Conservation (phyloP, 208 protist species). For the Herpetomonas samuelpessoai region DNA sequence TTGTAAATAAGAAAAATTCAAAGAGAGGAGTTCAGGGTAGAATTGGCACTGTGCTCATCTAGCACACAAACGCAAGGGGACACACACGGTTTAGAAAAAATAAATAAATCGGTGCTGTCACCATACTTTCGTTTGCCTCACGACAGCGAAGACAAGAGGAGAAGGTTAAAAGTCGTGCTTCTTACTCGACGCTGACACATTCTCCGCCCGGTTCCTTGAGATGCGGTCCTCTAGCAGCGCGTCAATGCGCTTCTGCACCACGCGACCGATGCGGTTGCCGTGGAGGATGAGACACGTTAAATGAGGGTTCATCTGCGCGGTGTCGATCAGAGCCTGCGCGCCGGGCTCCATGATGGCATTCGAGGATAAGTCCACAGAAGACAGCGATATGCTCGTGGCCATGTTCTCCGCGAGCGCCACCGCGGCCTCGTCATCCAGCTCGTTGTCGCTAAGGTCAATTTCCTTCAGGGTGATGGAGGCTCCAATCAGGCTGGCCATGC, state of each 20-base stretch:
- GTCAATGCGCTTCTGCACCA: slow-evolving; percentile 83
- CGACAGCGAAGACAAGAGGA: too few species aligned
- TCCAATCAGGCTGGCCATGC: slow-evolving; percentile 64
- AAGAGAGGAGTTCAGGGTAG: too few species aligned
- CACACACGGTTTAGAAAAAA: too few species aligned
- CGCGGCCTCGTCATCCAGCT: slow-evolving; percentile 78
- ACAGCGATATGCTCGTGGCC: slow-evolving; percentile 55
- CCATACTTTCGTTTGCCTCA: too few species aligned
- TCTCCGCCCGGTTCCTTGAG: slow-evolving; percentile 48
- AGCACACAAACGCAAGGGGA: too few species aligned
- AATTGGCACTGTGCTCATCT: too few species aligned
- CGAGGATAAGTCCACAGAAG: slow-evolving; percentile 57
- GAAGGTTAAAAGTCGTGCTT: too few species aligned
- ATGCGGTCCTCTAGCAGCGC: slow-evolving; percentile 73
- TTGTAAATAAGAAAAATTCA: too few species aligned
- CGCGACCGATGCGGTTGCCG: slow-evolving; percentile 79
- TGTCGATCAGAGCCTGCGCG: slow-evolving; percentile 70
- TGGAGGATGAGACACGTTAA: slow-evolving; percentile 63
- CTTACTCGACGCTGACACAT: slow-evolving; percentile 14
- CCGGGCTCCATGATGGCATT: slow-evolving; percentile 76
- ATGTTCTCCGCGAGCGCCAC: slow-evolving; percentile 63
- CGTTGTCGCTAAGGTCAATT: slow-evolving; percentile 81
- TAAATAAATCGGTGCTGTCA: too few species aligned
- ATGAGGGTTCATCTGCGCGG: slow-evolving; percentile 60
- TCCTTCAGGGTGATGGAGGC: slow-evolving; percentile 59